phyloP scores from a whole-genome alignment of 179 eudicot genomes.

The Silene vulgaris region DNA sequence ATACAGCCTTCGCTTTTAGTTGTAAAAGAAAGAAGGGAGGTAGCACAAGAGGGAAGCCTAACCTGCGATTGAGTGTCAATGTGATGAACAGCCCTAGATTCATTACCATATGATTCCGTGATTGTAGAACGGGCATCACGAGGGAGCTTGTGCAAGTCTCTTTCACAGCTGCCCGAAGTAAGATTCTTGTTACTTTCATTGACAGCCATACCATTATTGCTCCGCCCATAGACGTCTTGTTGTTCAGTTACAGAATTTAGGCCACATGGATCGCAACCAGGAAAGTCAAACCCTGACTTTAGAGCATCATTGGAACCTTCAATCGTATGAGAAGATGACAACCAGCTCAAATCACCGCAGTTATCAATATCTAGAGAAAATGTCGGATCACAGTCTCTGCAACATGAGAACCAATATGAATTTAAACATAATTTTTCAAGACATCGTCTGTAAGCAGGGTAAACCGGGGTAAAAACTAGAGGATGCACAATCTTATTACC shows the following conservation, averaged over 20 bases:
- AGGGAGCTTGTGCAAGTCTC: conserved; percentile 31
- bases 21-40: too few species aligned
- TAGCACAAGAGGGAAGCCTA: not conserved
- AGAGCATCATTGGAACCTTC: conserved; percentile 54
- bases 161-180: conserved; percentile 29
- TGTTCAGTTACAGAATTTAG: conserved; percentile 32
- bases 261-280: conserved; percentile 37
- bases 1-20: not conserved
- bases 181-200: conserved; percentile 26
- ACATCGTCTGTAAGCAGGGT: not conserved
- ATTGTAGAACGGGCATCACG: conserved; percentile 13
- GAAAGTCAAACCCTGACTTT: conserved; percentile 38
- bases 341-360: conserved; percentile 61
- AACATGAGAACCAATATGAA: conserved; percentile 11
- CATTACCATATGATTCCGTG: conserved; percentile 12
- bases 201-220: conserved; percentile 14
- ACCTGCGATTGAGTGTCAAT: conserved; percentile 37
- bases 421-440: not conserved
- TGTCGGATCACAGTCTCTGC: conserved; percentile 79
- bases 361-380: conserved; percentile 60
- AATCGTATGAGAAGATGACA: conserved; percentile 51
- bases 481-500: conserved; percentile 37
- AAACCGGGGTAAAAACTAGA: not conserved
- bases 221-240: conserved; percentile 26
- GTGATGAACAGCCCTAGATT: conserved; percentile 22